Evolutionary conservation across 768 basidiomycete species (phyloP), one percentile per base, ranked within the genome.

Genomic region (Tricholoma furcatifolium): DNA sequence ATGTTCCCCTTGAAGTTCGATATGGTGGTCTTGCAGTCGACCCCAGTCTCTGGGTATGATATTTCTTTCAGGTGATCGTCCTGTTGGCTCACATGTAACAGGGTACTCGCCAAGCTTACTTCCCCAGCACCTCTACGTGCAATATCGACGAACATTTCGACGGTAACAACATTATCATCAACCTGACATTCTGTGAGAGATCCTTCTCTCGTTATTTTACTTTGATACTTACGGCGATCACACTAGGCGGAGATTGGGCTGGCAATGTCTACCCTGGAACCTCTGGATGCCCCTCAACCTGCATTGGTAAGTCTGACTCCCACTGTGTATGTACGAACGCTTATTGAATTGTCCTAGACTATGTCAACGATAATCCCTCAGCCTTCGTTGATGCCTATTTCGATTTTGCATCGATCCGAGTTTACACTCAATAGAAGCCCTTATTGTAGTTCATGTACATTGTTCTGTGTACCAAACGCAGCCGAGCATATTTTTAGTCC

Each of bases 331-430:
- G 6, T n/a, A 9, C 10, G n/a, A 10, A 36, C 24, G 4, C n/a
- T 31, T 50, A 40, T 50, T 32, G 17, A 12, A 12, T 23, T 15
- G 18, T 45, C 41, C 15, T 43, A 85, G 84, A 80, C 46, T 82
- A 70, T 61, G 85, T 87, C 48, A 76, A 81, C 68, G 74, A 73
- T 59, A 83, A 86, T 64, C 88, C 89, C 0, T 56, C 60, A 9
- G 80, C 81, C 10, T 90, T 88, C 67, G 40, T 58, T n/a, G 67
- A 82, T 14, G 87, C 88, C 1, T 88, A 79, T 70, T 90, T 87
- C 70, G 79, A 87, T 35, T 74, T 91, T 65, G 78, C 76, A 24
- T 75, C 78, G 1, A 66, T 90, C 44, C 75, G 75, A 32, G 60
- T 75, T 2, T 75, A 75, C 46, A 56, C 41, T 47, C 50, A 47